These are phyloP conservation scores for Colletotrichum siamense DNA, from an alignment of 2,329 filamentous ascomycete genomes.

Conservation along the genomic window DNA sequence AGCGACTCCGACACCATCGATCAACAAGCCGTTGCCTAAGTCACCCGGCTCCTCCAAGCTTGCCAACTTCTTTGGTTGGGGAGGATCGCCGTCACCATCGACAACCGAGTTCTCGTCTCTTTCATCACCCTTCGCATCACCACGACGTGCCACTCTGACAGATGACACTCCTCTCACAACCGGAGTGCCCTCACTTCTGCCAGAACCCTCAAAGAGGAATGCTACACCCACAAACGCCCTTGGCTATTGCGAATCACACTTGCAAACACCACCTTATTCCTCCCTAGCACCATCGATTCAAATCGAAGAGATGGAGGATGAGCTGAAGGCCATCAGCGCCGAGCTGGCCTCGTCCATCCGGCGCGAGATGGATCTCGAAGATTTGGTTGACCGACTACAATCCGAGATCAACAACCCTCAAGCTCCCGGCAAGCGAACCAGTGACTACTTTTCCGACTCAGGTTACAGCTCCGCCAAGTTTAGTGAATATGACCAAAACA, in stretches of 20 bases:
- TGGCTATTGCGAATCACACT: constrained; percentile 56
- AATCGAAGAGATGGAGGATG: constrained; percentile 90
- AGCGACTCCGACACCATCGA: constrained; percentile 37
- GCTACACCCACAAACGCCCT: constrained; percentile 47
- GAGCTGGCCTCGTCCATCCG: constrained; percentile 93
- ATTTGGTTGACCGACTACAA: constrained; percentile 88
- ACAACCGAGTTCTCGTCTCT: constrained; percentile 59
- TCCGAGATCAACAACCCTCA: constrained; percentile 70
- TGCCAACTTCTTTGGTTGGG: constrained; percentile 61
- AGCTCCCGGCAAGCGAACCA: constrained; percentile 74
- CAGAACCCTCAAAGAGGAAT: constrained; percentile 43
- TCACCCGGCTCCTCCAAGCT: constrained; percentile 58
- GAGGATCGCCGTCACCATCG: constrained; percentile 49
- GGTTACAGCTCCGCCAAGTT: constrained; percentile 85
- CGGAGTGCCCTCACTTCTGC: constrained; percentile 16
- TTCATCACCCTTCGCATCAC: constrained; percentile 54
- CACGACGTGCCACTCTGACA: constrained; percentile 40
- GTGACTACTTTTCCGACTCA: constrained; percentile 98
- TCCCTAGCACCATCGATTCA: constrained; percentile 52
- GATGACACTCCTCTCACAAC: constrained; percentile 41
- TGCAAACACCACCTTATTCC: constrained; percentile 52
- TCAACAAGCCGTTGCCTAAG: constrained; percentile 61
- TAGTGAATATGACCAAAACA: constrained; percentile 67
- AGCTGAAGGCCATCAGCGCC: constrained; percentile 89
- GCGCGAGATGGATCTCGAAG: constrained; percentile 95